Evolutionary conservation across 768 basidiomycete species (phyloP), one percentile per base, ranked within the genome.

Genomic region (Naematelia aurantialba): DNA sequence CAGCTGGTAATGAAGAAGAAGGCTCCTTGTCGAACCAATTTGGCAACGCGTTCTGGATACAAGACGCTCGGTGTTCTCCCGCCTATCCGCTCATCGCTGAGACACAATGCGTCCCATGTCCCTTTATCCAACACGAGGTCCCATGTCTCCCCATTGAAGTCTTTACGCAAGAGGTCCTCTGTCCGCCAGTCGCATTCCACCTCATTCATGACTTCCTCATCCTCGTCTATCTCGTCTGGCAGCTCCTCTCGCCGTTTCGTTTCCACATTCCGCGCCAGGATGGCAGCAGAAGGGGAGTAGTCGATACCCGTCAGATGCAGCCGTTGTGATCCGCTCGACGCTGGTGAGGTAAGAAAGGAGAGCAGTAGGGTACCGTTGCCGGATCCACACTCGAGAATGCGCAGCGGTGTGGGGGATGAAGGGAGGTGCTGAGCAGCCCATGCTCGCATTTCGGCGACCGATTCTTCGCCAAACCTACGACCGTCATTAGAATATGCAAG

Each of bases 1-100:
- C 79, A 79, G 55, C 78, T 78, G 10, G 79, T 80, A 58, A 80
- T 80, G 49, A 80, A 66, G 63, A 80, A 80, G 59, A 63, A 75
- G 3, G 77, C 78, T 3, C 74, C 78, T 3, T 54, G 29, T 46
- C 68, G 70, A 30, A 80, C 69, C 24, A 79, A 57, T 58, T 56
- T 66, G 1, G 74, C 62, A 11, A 79, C 62, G 21, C 62, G 56
- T 30, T 70, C 70, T 11, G 79, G 75, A 54, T 80, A 80, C n/a
- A 78, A 66, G 22, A 70, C 67, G 31, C 68, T 70, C 24, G 77
- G 69, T 3, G 69, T 68, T 1, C 39, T 52, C 29, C 67, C 67
- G 13, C 65, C 63, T 8, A 72, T 63, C 4, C 27, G 46, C 19
- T 76, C 74, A 26, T 72, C 63, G 13, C 60, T 66, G 17, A 80